Conservation (phyloP, 1,284 basidiomycete genomes). For the Cystobasidium pallidum region DNA sequence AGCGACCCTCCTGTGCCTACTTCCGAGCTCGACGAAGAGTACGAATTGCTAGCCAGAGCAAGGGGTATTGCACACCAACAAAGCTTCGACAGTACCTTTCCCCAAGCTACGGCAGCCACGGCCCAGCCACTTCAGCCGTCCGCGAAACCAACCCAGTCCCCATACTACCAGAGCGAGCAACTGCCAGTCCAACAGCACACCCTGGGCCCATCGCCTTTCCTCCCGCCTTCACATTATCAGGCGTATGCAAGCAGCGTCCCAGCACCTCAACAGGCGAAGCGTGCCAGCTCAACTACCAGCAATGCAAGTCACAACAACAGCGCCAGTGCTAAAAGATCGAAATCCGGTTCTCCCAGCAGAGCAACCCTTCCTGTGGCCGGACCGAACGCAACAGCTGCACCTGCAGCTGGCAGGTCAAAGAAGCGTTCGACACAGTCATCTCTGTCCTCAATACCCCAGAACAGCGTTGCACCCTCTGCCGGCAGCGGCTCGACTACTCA, state of each 20-base stretch:
- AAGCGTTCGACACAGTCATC: slow-evolving; percentile 18
- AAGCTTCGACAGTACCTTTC: slow-evolving; percentile 18
- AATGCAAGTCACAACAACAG: slow-evolving; percentile 8
- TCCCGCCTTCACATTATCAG: not conserved
- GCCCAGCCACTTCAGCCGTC: not conserved
- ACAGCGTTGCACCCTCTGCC: not conserved
- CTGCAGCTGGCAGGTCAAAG: slow-evolving; percentile 1
- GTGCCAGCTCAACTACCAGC: slow-evolving; percentile 17
- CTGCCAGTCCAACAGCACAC: slow-evolving; percentile 26
- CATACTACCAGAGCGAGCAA: slow-evolving; percentile 21
- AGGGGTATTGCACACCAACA: slow-evolving; percentile 34
- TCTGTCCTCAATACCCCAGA: slow-evolving; percentile 17
- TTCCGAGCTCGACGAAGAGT: slow-evolving; percentile 35
- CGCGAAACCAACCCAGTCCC: slow-evolving; percentile 1
- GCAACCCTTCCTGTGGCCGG: slow-evolving; percentile 5
- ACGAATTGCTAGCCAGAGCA: slow-evolving; percentile 36
- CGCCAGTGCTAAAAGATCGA: slow-evolving; percentile 5
- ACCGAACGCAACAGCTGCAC: not conserved
- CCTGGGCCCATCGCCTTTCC: slow-evolving; percentile 8
- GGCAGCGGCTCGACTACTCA: not conserved
- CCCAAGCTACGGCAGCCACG: not conserved
- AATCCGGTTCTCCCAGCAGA: slow-evolving; percentile 15
- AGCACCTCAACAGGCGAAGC: not conserved
- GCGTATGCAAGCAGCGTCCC: not conserved
- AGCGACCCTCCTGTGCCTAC: slow-evolving; percentile 14